Conservation (phyloP, 2,329 filamentous ascomycete genomes). For the Xylaria sp. region DNA sequence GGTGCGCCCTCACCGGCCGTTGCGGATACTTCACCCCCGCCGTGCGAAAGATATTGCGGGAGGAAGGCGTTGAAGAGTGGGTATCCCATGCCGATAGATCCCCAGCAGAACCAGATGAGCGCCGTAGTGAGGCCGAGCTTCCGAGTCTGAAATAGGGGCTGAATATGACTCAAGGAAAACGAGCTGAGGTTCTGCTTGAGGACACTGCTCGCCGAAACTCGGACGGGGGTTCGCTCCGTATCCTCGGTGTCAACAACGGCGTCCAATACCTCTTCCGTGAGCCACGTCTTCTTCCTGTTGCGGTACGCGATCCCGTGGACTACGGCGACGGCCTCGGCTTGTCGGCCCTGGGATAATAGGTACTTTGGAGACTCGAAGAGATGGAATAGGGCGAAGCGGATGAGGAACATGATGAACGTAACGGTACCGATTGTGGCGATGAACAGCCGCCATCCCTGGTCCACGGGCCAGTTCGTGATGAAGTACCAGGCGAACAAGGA, state of each 20-base stretch:
- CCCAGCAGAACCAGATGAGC: constrained; percentile 83
- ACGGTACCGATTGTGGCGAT: constrained; percentile 75
- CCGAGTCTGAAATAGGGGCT: constrained; percentile 70
- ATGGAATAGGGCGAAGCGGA: constrained; percentile 83
- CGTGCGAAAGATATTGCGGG: constrained; percentile 82
- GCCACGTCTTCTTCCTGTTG: constrained; percentile 77
- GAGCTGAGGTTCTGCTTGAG: constrained; percentile 69
- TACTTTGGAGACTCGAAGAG: constrained; percentile 90
- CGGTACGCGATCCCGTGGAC: constrained; percentile 81
- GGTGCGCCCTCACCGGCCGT: constrained; percentile 43
- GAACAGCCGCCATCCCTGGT: constrained; percentile 82
- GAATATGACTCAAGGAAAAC: constrained; percentile 75
- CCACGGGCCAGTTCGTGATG: constrained; percentile 73
- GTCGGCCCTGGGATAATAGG: constrained; percentile 78
- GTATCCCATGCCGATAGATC: constrained; percentile 85
- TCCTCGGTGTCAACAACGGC: constrained; percentile 61
- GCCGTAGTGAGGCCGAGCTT: constrained; percentile 63
- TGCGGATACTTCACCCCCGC: constrained; percentile 55
- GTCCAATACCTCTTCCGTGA: constrained; percentile 76
- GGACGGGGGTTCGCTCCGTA: constrained; percentile 35
- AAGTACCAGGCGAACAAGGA: constrained; percentile 80
- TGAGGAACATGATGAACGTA: constrained; percentile 81
- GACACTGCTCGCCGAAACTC: constrained; percentile 54
- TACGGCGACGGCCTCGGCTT: constrained; percentile 81
- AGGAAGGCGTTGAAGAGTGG: constrained; percentile 91